These are phyloP conservation scores for Hypoxylon trugodes DNA, from an alignment of 495 filamentous ascomycete species.

Conservation along the genomic window DNA sequence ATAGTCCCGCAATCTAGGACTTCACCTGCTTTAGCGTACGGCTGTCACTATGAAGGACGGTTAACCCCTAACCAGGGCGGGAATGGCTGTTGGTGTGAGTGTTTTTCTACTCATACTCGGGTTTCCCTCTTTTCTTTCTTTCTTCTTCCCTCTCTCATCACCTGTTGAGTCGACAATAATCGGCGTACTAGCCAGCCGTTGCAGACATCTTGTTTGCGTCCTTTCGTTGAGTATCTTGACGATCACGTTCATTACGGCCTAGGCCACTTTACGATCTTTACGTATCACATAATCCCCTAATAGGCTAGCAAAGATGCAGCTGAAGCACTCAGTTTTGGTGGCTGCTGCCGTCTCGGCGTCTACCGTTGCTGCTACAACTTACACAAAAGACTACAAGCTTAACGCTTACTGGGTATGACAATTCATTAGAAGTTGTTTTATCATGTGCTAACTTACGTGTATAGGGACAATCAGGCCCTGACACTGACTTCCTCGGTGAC, in stretches of 20 bases:
- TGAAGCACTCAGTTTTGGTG: slow-evolving; percentile 46
- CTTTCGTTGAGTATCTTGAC: slow-evolving; percentile 52
- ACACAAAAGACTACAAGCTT: slow-evolving; percentile 41
- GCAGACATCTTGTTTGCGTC: slow-evolving; percentile 58
- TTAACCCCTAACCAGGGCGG: background rate
- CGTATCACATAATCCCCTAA: slow-evolving; percentile 39
- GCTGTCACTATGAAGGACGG: slow-evolving; percentile 8
- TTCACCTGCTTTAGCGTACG: slow-evolving; percentile 5
- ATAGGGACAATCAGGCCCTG: slow-evolving; percentile 46
- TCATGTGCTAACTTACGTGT: slow-evolving; percentile 14
- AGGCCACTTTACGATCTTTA: slow-evolving; percentile 44
- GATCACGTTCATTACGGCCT: slow-evolving; percentile 45
- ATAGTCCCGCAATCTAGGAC: slow-evolving; percentile 24
- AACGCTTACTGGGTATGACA: slow-evolving; percentile 42
- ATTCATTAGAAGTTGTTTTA: background rate
- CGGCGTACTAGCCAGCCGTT: slow-evolving; percentile 50
- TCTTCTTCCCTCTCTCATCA: slow-evolving; percentile 27
- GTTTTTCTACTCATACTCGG: slow-evolving; percentile 11
- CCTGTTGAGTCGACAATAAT: slow-evolving; percentile 48
- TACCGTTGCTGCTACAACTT: slow-evolving; percentile 43
- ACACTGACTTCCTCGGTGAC: slow-evolving; percentile 37
- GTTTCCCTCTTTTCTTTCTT: slow-evolving; percentile 17
- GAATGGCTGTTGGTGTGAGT: slow-evolving; percentile 8
- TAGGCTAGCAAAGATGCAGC: slow-evolving; percentile 41
- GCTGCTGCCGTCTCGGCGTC: slow-evolving; percentile 46